Evolutionary conservation across 805 yeast genomes (phyloP).

Genomic region (Danielozyma ontarioensis): DNA sequence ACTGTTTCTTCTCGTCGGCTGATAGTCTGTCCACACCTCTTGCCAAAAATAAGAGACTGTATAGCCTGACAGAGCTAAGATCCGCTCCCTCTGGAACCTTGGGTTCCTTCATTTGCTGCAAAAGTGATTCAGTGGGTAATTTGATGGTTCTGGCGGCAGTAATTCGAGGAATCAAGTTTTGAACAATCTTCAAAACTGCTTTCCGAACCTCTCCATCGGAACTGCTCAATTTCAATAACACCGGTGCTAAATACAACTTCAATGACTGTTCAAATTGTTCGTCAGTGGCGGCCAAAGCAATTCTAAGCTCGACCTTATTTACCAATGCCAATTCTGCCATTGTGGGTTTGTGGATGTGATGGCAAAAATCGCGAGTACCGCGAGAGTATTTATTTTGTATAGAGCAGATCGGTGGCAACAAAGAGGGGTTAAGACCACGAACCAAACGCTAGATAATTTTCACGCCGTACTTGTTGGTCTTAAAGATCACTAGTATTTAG

Average conservation of each 20-base stretch:
- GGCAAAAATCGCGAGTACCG: neutral
- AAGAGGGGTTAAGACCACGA: no score
- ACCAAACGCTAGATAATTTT: no score
- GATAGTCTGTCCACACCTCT: conserved; percentile 59
- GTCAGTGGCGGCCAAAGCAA: conserved; percentile 71
- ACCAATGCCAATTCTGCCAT: conserved; percentile 53
- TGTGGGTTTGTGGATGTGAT: no score
- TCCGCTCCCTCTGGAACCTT: conserved; percentile 39
- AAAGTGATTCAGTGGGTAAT: conserved; percentile 59
- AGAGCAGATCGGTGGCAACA: no score
- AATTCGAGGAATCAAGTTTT: conserved; percentile 63
- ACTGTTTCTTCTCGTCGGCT: conserved; percentile 25
- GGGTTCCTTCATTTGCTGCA: conserved; percentile 60
- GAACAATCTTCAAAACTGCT: conserved; percentile 62
- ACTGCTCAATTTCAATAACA: conserved; percentile 74
- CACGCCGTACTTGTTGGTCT: no score
- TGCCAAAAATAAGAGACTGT: conserved; percentile 61
- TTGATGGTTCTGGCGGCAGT: conserved; percentile 48
- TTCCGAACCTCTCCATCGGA: conserved; percentile 59
- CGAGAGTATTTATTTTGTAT: no score
- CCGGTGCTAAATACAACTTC: conserved; percentile 64
- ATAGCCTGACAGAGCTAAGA: conserved; percentile 49
- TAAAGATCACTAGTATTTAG: no score
- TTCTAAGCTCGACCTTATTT: conserved; percentile 73
- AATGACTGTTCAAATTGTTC: conserved; percentile 58